A percentile compares a stretch with the other conserved stretches of the same genome.
Evolutionary conservation across 768 basidiomycete genomes (phyloP).

Genomic region (Tremella fuciformis): DNA sequence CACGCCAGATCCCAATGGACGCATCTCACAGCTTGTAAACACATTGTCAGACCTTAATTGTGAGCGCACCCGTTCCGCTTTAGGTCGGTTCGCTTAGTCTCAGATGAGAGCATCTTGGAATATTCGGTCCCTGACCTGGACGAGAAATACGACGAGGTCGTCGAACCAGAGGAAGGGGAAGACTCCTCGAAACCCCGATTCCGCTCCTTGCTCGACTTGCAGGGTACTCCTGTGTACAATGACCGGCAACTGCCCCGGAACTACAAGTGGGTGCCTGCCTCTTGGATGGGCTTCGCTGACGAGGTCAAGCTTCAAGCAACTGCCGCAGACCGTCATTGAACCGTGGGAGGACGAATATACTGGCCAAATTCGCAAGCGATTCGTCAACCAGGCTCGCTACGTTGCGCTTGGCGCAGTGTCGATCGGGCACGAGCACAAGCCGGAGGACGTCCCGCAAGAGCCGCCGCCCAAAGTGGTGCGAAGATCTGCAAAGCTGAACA

Average conservation of each 20-base stretch:
- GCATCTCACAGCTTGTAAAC: slow-evolving; percentile 64
- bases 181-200: slow-evolving; percentile 40
- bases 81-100: slow-evolving; percentile 7
- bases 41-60: slow-evolving; percentile 82
- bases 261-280: slow-evolving; percentile 19
- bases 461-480: slow-evolving; percentile 60
- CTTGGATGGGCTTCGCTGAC: slow-evolving; percentile 3
- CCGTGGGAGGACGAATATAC: slow-evolving; percentile 27
- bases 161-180: slow-evolving; percentile 38
- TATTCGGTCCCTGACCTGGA: slow-evolving; percentile 68
- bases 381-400: slow-evolving; percentile 29
- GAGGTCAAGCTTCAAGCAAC: slow-evolving; percentile 28
- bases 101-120: slow-evolving; percentile 71
- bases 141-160: slow-evolving; percentile 64
- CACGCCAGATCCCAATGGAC: slow-evolving; percentile 69
- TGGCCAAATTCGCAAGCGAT: slow-evolving; percentile 23
- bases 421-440: slow-evolving; percentile 21
- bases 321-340: slow-evolving; percentile 21
- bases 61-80: slow-evolving; percentile 45
- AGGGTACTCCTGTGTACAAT: slow-evolving; percentile 88
- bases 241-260: slow-evolving; percentile 59
- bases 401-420: slow-evolving; percentile 15
- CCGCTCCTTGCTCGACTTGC: slow-evolving; percentile 60
- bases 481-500: slow-evolving; percentile 62
- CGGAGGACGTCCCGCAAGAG: slow-evolving; percentile 31